phyloP scores from a whole-genome alignment of 78 protist genomes.

The Dictyostelium firmibasis region DNA sequence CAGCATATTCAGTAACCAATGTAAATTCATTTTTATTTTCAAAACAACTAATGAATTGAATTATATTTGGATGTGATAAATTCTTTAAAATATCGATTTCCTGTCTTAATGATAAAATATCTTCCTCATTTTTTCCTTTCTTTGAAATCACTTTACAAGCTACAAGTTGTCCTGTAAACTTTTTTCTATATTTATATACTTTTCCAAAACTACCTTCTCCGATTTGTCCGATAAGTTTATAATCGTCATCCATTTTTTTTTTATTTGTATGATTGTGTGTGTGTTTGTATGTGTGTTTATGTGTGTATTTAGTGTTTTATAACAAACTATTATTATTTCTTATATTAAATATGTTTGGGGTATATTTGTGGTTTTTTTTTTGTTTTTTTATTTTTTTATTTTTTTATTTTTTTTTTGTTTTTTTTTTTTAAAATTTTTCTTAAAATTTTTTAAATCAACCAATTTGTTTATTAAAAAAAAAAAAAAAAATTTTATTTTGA shows the following conservation, averaged over 20 bases:
- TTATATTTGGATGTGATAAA: conserved; percentile 91
- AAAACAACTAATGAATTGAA: conserved; percentile 86
- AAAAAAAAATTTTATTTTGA: neutral
- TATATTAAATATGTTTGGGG: neutral
- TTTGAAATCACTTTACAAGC: conserved; percentile 92
- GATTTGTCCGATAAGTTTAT: conserved; percentile 81
- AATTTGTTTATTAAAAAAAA: neutral
- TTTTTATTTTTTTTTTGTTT: neutral
- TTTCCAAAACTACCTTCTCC: conserved; percentile 96
- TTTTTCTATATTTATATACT: conserved; percentile 88
- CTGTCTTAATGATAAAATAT: conserved; percentile 73
- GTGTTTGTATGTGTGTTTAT: neutral
- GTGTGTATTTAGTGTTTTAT: neutral
- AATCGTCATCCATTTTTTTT: conserved; percentile 35
- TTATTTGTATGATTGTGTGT: neutral
- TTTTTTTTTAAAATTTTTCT: neutral
- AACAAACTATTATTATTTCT: neutral
- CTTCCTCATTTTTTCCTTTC: conserved; percentile 86
- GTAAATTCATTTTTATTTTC: conserved; percentile 86
- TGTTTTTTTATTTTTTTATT: neutral
- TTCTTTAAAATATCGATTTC: conserved; percentile 87
- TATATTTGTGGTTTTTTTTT: neutral
- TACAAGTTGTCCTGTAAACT: conserved; percentile 81
- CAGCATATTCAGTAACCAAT: conserved; percentile 89
- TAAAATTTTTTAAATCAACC: neutral